These are phyloP conservation scores for Voacanga thouarsii DNA, from an alignment of 257 asterid species.

Conservation along the genomic window DNA sequence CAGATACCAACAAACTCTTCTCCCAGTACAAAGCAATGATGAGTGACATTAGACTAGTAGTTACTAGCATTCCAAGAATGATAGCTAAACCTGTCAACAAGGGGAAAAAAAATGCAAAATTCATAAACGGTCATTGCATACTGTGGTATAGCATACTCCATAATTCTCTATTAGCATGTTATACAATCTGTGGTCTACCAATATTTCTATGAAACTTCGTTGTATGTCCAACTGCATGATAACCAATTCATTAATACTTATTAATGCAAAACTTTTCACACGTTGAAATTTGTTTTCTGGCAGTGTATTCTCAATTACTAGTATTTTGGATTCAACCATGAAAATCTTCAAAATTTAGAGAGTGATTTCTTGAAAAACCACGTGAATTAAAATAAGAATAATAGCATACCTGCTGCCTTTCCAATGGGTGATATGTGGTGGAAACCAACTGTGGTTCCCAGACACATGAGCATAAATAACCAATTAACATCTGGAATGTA, in stretches of 20 bases:
- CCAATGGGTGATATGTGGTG: slow-evolving; percentile 63
- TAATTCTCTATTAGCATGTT: neutral
- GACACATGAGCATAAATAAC: slow-evolving; percentile 76
- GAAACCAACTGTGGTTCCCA: slow-evolving; percentile 67
- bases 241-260: neutral
- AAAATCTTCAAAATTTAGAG: neutral
- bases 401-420: slow-evolving; percentile 65
- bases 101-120: neutral
- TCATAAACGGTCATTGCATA: neutral
- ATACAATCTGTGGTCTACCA: neutral
- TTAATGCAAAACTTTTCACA: neutral
- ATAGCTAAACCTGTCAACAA: slow-evolving; percentile 64
- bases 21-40: slow-evolving; percentile 86
- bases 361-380: neutral
- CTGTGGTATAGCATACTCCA: too few relatives aligned
- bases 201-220: neutral
- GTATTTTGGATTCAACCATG: neutral
- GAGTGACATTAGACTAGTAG: slow-evolving; percentile 86
- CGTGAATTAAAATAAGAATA: slow-evolving; percentile 4
- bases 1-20: slow-evolving; percentile 42
- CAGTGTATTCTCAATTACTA: neutral
- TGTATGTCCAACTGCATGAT: neutral
- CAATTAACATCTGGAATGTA: slow-evolving; percentile 88
- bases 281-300: neutral
- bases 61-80: slow-evolving; percentile 65